Base-by-base conservation (phyloP, 441 rosid species). In the Jatropha podagrica region DNA sequence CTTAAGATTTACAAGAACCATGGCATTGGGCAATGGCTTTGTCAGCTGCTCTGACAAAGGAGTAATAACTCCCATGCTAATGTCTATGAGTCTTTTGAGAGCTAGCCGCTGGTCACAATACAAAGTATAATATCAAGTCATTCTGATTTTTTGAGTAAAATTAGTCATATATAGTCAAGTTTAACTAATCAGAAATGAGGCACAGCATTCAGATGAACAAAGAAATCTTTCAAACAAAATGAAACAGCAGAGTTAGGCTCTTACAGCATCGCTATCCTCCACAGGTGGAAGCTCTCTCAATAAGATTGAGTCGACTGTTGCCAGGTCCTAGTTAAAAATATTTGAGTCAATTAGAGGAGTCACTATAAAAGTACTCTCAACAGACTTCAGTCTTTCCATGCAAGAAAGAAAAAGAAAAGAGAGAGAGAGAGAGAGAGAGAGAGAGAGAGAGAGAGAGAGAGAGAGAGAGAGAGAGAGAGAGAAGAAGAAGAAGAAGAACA, bases 31-130 rank as follows among this genome's bases (percentile, higher is more conserved):
- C 76, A 95, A 82, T 38, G 99, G 98, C 83, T 93, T 95, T 48
- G 93, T 95, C 63, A 95, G 89, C 82, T 95, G 99, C 84, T 95
- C 99, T 15, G 98, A 87, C 78, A 95, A 83, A 79, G 99, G 99
- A 66, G 88, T 75, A 76, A 93, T 88, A 26, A 95, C 89, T 59
- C 99, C 99, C 97, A 95, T 90, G 81, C 97, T 95, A 73, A 92
- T 81, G 75, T 93, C 99, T 46, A 93, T 83, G 90, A 95, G 82
- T 83, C 99, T 82, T 80, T 90, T 93, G 77, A 95, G 99, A 78
- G 98, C 92, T 51, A 95, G 87, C 72, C 96, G 87, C 98, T 95
- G 92, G 44, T 75, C 65, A 85, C n/a, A 55, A 71, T 3, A 76
- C 20, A 83, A 79, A 61, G 48, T 44, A 71, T 8, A 69, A 42